Evolutionary conservation across 1,139 yeast species (phyloP), one percentile per base, ranked within the genome.

Genomic region (Suhomyces coccinellae): DNA sequence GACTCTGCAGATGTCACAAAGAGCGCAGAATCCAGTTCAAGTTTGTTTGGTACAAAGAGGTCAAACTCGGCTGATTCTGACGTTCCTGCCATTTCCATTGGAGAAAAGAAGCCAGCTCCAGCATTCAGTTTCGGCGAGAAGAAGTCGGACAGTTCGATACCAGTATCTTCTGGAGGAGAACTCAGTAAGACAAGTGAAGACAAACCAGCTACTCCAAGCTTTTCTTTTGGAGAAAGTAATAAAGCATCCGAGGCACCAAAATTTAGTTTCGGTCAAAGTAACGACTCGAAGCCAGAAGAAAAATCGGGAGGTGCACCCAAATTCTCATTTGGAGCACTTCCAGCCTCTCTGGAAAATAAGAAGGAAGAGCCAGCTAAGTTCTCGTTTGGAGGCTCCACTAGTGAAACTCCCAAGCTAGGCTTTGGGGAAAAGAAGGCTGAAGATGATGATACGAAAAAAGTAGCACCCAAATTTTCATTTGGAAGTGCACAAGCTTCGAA

Each of bases 131-230:
- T 30, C 13, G 40, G 34, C 11, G 30, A 27, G 14, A 30, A 20
- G 35, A 16, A 46, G 11, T 14, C 30, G 3, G 31, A 35, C 15
- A 30, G 13, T 11, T 3, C 15, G 10, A 6, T 13, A 5, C n/a
- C 20, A 8, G 22, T n/a, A 2, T 10, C 38, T 14, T 13, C 22
- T 11, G 28, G 28, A 12, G 22, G 22, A 11, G 13, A 14, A n/a
- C 22, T 33, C n/a, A 29, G 36, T n/a, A 26, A 33, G 16, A 22
- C 12, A 14, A 20, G 10, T 9, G 13, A 9, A 9, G 28, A 22
- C 6, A 20, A 48, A 47, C 39, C 38, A 38, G 27, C 31, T n/a
- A 10, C 29, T 10, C 29, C 38, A 11, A 34, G 13, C 17, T 30
- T 30, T 26, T 16, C 32, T 6, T 29, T 40, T 16, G 43, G 39